A percentile compares a stretch with the other conserved stretches of the same genome.
phyloP scores from a whole-genome alignment of 1,284 basidiomycete genomes.

The Mycena citricolor region DNA sequence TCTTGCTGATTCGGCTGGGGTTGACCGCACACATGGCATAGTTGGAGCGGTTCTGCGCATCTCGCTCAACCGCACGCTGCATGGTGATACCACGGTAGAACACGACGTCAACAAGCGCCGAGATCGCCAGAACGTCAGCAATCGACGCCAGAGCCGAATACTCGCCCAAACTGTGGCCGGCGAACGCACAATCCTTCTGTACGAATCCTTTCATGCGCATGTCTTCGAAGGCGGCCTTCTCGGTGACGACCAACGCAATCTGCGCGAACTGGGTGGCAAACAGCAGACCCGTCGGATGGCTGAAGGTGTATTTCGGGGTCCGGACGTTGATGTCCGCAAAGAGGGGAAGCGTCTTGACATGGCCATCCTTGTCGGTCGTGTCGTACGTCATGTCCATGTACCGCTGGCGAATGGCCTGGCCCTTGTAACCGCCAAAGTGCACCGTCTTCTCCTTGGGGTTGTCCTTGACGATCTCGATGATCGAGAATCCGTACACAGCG shows the following conservation, averaged over 20 bases:
- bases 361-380: slow-evolving; percentile 92
- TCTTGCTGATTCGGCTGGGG: slow-evolving; percentile 90
- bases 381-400: slow-evolving; percentile 99
- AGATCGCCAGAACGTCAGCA: slow-evolving; percentile 93
- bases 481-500: slow-evolving; percentile 96
- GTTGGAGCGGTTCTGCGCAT: slow-evolving; percentile 88
- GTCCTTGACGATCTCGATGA: slow-evolving; percentile 97
- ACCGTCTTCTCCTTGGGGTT: slow-evolving; percentile 97
- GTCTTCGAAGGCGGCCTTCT: slow-evolving; percentile 97
- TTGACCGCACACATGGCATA: slow-evolving; percentile 99
- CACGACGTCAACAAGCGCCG: slow-evolving; percentile 95
- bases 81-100: slow-evolving; percentile 99
- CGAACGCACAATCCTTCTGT: slow-evolving; percentile 89
- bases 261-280: slow-evolving; percentile 99
- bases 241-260: slow-evolving; percentile 96
- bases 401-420: slow-evolving; percentile 94
- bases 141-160: slow-evolving; percentile 98
- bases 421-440: slow-evolving; percentile 99
- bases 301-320: slow-evolving; percentile 95
- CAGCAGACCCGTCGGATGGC: slow-evolving; percentile 90
- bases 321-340: slow-evolving; percentile 92
- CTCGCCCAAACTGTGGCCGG: slow-evolving; percentile 97
- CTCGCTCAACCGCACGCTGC: slow-evolving; percentile 97
- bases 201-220: slow-evolving; percentile 96
- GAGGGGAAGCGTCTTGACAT: slow-evolving; percentile 90